These are phyloP conservation scores for Irpex rosettiformis DNA, from an alignment of 1,284 basidiomycete genomes.

Conservation along the genomic window DNA sequence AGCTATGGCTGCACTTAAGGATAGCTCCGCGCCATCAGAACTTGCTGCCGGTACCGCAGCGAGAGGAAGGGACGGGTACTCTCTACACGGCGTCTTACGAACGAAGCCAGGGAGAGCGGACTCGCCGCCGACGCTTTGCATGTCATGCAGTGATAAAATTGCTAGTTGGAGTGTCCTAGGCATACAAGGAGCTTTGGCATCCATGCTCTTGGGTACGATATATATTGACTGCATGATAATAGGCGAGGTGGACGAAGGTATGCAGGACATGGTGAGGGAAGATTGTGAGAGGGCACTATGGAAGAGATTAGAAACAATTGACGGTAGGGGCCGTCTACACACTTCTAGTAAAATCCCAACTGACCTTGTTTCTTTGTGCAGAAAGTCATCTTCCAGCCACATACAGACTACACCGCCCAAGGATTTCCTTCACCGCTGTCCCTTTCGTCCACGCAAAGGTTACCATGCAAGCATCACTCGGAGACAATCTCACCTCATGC, in stretches of 20 bases:
- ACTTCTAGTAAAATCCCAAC: background rate
- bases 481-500: constrained; percentile 39
- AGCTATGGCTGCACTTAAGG: constrained; percentile 66
- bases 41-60: constrained; percentile 42
- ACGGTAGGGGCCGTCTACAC: constrained; percentile 26
- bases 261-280: constrained; percentile 39
- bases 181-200: constrained; percentile 74
- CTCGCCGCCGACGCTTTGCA: constrained; percentile 72
- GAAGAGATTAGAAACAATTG: constrained; percentile 38
- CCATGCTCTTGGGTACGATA: constrained; percentile 54
- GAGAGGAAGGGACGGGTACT: constrained; percentile 78
- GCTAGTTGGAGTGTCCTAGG: constrained; percentile 80
- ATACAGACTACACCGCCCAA: constrained; percentile 47
- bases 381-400: constrained; percentile 38
- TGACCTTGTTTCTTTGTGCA: constrained; percentile 7
- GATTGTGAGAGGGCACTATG: constrained; percentile 65
- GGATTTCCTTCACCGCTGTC: constrained; percentile 52
- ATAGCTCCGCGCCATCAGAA: constrained; percentile 36
- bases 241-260: constrained; percentile 54
- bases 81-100: constrained; percentile 69
- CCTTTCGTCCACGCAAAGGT: constrained; percentile 60
- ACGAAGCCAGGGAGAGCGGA: constrained; percentile 91
- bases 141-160: constrained; percentile 93
- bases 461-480: constrained; percentile 22
- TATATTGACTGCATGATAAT: constrained; percentile 67